These are phyloP conservation scores for Neopestalotiopsis sp. DNA, from an alignment of 2,329 filamentous ascomycete species.

Conservation along the genomic window DNA sequence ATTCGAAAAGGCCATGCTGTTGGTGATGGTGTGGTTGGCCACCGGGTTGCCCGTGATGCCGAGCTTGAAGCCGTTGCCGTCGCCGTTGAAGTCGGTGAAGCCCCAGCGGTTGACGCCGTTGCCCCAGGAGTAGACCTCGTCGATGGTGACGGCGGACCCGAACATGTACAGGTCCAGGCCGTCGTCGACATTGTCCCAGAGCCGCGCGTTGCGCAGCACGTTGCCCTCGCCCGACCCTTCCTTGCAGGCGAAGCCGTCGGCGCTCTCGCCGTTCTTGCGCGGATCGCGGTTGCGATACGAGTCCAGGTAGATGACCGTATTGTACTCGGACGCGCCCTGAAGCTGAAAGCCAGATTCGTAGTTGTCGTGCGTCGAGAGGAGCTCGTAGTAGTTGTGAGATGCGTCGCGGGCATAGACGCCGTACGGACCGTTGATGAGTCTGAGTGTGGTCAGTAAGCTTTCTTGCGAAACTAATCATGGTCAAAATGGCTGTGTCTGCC, in stretches of 20 bases:
- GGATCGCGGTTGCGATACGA: conserved; percentile 52
- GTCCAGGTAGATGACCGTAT: conserved; percentile 48
- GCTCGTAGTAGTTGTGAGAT: conserved; percentile 44
- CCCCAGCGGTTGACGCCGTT: conserved; percentile 52
- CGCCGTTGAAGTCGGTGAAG: conserved; percentile 48
- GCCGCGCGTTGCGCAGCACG: conserved; percentile 47
- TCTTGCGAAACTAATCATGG: background rate
- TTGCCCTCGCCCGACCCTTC: conserved; percentile 53
- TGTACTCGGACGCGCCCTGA: conserved; percentile 39
- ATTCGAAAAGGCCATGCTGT: conserved; percentile 49
- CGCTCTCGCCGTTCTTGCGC: conserved; percentile 57
- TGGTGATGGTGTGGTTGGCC: conserved; percentile 48
- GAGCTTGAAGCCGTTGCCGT: conserved; percentile 54
- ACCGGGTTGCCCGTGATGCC: conserved; percentile 44
- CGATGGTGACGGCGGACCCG: conserved; percentile 44
- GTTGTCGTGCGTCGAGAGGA: conserved; percentile 43
- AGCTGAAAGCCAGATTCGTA: conserved; percentile 42
- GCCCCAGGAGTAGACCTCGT: conserved; percentile 49
- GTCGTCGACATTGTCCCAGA: conserved; percentile 59
- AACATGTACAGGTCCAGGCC: conserved; percentile 51
- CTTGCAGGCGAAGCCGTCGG: conserved; percentile 55
- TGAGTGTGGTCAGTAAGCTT: background rate
- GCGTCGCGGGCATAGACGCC: conserved; percentile 42
- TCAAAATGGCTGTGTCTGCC: background rate
- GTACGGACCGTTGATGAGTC: conserved; percentile 43